Percentiles rank a stretch among this genome's conserved stretches.
phyloP scores from a whole-genome alignment of 257 asterid genomes.

The Schizonepeta tenuifolia region DNA sequence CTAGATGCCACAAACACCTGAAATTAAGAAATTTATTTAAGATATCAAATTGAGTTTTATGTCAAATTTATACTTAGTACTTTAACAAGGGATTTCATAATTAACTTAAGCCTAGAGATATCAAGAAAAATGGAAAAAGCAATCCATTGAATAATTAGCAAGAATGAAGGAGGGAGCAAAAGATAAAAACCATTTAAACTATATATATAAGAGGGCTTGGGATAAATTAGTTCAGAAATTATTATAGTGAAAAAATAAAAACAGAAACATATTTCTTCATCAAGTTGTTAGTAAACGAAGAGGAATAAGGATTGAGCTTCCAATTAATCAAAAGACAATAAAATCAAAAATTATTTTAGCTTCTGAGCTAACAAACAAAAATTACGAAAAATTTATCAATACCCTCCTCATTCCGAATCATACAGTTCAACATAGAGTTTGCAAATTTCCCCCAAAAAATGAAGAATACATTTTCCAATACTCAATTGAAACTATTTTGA shows the following conservation, averaged over 20 bases:
- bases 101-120: not conserved
- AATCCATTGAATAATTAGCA: conserved; percentile 6
- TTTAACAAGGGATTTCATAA: not conserved
- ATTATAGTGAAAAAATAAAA: conserved; percentile 16
- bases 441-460: too few relatives aligned
- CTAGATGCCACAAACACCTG: conserved; percentile 98
- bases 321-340: not conserved
- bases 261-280: not conserved
- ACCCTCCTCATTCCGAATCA: conserved; percentile 19
- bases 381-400: conserved; percentile 5
- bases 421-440: too few relatives aligned
- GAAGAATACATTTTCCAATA: not conserved
- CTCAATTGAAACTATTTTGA: not conserved
- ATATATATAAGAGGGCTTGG: not conserved
- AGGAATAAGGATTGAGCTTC: conserved; percentile 16
- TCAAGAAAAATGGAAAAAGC: not conserved
- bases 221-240: not conserved
- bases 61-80: not conserved
- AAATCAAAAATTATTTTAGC: not conserved
- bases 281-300: not conserved
- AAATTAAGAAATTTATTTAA: not conserved
- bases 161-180: not conserved
- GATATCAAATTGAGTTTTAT: conserved; percentile 15
- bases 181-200: not conserved
- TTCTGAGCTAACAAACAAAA: not conserved